Base-by-base conservation (phyloP, 306 rosid genomes). In the Castanea crenata region DNA sequence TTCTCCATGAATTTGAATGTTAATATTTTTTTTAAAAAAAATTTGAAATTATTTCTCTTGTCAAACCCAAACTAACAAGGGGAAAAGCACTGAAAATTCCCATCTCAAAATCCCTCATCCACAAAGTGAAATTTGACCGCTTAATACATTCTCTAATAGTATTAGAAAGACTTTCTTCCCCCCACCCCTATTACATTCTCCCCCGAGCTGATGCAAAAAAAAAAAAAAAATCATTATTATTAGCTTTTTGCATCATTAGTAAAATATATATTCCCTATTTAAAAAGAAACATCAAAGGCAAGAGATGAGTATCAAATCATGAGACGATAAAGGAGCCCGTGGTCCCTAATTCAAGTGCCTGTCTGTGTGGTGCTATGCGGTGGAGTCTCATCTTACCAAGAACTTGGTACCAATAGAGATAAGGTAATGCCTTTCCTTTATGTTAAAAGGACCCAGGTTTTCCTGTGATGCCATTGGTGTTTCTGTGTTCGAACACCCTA, bases 321-420 rank as follows among this genome's bases (percentile, higher is more conserved):
- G 79, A 65, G 74, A 83, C 18, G 55, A 76, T 55, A 71, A 75
- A 65, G 70, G 55, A 59, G 11, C 72, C 8, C 12, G 87, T 87
- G 93, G 93, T 91, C 96, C 95, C 86, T 55, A 81, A 79, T 62
- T 71, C 63, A 14, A 72, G 73, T 71, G 83, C 52, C 55, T 69
- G 56, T 59, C 55, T 69, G 56, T 59, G 76, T 27, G 57, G 80
- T 85, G 82, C 77, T 86, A 82, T 79, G 64, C 77, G 86, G 64
- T 72, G 73, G 77, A n/a, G 76, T 82, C 72, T 79, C 76, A 61
- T 61, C 88, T 75, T 82, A 82, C 68, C 82, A 75, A 68, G 74
- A 79, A 76, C 71, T 76, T 49, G 78, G 82, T 75, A 72, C 61
- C n/a, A 55, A 8, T 32, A 9, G 46, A 82, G 75, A 68, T 76